Percentiles rank a stretch among this genome's conserved stretches.
phyloP scores from a whole-genome alignment of 768 basidiomycete species.

The Kwoniella mangroviensis region DNA sequence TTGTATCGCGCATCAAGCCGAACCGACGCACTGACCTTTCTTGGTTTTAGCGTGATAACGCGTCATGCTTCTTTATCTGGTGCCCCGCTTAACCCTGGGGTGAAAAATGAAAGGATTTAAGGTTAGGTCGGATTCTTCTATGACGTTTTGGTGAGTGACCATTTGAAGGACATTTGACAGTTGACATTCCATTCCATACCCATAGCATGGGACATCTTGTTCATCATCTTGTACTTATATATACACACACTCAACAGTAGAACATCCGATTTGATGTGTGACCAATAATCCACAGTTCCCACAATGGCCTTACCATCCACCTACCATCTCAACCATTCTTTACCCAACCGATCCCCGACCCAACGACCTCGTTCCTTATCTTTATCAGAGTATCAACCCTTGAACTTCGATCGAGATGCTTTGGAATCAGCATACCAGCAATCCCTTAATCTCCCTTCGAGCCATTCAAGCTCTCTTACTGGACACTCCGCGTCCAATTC shows the following conservation, averaged over 20 bases:
- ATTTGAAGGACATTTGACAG: neutral
- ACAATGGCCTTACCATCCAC: conserved; percentile 31
- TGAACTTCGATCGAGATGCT: conserved; percentile 48
- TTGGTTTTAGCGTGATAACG: neutral
- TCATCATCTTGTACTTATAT: neutral
- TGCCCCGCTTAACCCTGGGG: neutral
- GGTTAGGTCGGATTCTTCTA: neutral
- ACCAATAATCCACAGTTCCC: neutral
- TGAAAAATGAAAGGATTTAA: neutral
- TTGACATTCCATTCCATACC: neutral
- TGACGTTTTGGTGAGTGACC: neutral
- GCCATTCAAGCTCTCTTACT: conserved; percentile 14
- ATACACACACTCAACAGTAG: neutral
- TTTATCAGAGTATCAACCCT: conserved; percentile 47
- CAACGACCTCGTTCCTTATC: conserved; percentile 40
- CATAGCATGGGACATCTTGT: neutral
- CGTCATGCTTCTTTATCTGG: neutral
- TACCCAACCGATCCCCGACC: conserved; percentile 40
- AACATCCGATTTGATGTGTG: neutral
- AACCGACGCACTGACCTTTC: neutral
- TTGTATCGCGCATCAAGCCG: neutral
- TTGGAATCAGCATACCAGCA: conserved; percentile 35
- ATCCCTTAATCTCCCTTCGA: conserved; percentile 25
- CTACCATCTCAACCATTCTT: conserved; percentile 31
- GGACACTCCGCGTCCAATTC: conserved; percentile 5